A percentile compares a stretch with the other conserved stretches of the same genome.
These are phyloP conservation scores for Sarocladium brachiariae DNA, from an alignment of 2,329 filamentous ascomycete species.

Conservation along the genomic window DNA sequence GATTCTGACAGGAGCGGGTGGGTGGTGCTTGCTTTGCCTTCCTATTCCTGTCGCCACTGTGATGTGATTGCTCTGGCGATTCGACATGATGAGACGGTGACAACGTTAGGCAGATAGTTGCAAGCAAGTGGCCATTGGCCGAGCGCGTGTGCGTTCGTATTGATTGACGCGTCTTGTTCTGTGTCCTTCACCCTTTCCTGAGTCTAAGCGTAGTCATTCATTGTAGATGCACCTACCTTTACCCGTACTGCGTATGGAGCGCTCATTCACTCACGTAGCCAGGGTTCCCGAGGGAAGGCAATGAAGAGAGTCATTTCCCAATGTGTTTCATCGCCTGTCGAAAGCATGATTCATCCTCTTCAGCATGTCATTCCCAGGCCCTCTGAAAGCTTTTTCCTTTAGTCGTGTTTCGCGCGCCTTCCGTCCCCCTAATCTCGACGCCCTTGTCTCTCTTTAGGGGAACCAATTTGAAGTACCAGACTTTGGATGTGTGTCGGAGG, in stretches of 20 bases:
- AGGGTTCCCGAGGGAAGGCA: neutral
- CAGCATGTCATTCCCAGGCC: neutral
- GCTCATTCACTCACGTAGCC: too few species aligned
- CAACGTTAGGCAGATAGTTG: too few species aligned
- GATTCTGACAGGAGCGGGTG: too few species aligned
- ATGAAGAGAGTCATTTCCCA: neutral
- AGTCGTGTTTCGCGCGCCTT: neutral
- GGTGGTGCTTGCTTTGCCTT: neutral
- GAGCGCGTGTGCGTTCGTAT: neutral
- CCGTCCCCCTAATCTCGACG: neutral
- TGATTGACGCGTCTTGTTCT: slow-evolving; percentile 1
- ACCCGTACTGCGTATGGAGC: too few species aligned
- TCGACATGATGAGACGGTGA: too few species aligned
- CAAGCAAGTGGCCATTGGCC: too few species aligned
- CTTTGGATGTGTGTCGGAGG: neutral
- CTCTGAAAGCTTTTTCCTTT: neutral
- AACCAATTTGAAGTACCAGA: neutral
- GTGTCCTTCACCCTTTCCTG: neutral
- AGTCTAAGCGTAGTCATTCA: too few species aligned
- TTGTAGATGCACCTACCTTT: too few species aligned
- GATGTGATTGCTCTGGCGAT: neutral
- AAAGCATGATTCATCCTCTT: slow-evolving; percentile 1
- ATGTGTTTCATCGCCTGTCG: slow-evolving; percentile 1
- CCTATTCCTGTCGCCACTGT: neutral
- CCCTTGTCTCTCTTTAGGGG: neutral